Evolutionary conservation across 345 rosid genomes (phyloP), one percentile per base, ranked within the genome.

Genomic region (Raphanus raphanistrum): DNA sequence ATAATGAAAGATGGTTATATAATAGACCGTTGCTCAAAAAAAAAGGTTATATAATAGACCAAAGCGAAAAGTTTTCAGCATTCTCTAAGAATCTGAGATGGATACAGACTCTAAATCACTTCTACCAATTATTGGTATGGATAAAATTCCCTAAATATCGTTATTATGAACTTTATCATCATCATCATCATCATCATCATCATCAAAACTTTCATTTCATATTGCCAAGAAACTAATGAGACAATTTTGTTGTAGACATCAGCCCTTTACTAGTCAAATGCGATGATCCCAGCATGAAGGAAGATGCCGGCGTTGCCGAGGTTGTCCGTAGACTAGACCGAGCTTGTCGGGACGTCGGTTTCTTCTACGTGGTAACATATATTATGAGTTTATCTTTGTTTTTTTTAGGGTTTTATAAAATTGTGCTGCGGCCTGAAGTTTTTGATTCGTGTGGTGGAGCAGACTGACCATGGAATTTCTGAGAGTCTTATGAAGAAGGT

Each of bases 321-420:
- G 93, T 93, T 76, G 87, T 90, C 65, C 32, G 72, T 55, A 82
- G 87, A 77, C 76, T 93, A 33, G 88, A 90, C 78, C 85, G 64
- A 77, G 98, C 94, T 65, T 93, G 98, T 66, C 76, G 89, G 13
- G 88, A 88, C 25, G 86, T 92, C 57, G 97, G 97, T 15, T 89
- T 93, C 83, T 93, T 93, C 84, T 86, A 93, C 68, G 98, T 89
- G 90, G 96, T 90, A 86, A 45, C 25, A 31, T 16, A 43, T 13
- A 1, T 6, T 67, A 41, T 28, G 25, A 26, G 43, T 71, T 59
- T 31, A 2, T 1, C 0, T 45, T 10, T 32, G 31, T 59, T 13
- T 21, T 31, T 31, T 6, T 54, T 12, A 8, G 8, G 62, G 43
- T 7, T 58, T 10, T 65, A 8, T 28, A 13, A 35, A 36, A 54